Evolutionary conservation across 2,329 filamentous ascomycete genomes (phyloP).

Genomic region (Cadophora gregata): DNA sequence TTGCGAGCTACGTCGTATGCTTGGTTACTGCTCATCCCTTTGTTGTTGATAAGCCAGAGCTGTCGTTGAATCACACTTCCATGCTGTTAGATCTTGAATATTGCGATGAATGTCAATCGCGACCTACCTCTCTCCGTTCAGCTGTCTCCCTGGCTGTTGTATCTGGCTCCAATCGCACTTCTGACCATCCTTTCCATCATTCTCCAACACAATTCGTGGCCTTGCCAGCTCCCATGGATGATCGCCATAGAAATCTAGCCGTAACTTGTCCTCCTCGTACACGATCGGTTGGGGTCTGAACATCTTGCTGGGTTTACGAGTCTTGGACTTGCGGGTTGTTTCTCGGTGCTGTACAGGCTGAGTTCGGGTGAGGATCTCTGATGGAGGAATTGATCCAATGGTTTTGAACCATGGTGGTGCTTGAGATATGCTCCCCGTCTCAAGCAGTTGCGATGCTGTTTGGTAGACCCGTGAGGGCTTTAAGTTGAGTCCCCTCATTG

Average conservation of each 20-base stretch:
- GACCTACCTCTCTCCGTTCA: conserved; percentile 78
- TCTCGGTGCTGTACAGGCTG: conserved; percentile 55
- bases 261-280: conserved; percentile 84
- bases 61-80: conserved; percentile 90
- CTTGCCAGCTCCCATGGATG: conserved; percentile 97
- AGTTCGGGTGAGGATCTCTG: conserved; percentile 62
- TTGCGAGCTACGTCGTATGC: conserved; percentile 88
- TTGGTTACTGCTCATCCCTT: conserved; percentile 62
- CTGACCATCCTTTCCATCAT: conserved; percentile 81
- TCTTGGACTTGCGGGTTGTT: conserved; percentile 44
- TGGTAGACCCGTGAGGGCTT: conserved; percentile 55
- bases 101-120: conserved; percentile 48
- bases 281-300: conserved; percentile 80
- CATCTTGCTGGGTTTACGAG: conserved; percentile 71
- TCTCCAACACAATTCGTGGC: conserved; percentile 83
- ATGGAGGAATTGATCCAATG: conserved; percentile 53
- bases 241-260: conserved; percentile 84
- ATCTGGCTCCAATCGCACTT: conserved; percentile 80
- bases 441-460: conserved; percentile 52
- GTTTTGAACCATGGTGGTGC: conserved; percentile 44
- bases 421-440: conserved; percentile 49
- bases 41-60: conserved; percentile 77
- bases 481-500: conserved; percentile 44
- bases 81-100: conserved; percentile 27
- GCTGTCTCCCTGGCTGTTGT: conserved; percentile 73